Evolutionary conservation across 2,329 filamentous ascomycete species (phyloP).

Genomic region (Penicillium frequentans): DNA sequence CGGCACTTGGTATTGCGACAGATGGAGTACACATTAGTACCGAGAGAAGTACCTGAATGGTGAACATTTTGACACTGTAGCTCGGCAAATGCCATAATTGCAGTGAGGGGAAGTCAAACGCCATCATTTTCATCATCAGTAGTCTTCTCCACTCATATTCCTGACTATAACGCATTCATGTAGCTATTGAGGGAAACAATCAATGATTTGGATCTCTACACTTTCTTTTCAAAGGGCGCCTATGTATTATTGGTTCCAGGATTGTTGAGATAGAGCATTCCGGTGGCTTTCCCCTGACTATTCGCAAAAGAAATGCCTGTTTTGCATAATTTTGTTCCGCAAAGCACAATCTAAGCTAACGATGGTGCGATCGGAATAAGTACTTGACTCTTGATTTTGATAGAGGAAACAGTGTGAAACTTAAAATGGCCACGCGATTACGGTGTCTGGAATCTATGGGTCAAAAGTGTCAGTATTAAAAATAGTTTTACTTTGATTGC

Average conservation of each 20-base stretch:
- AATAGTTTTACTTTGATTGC: background rate
- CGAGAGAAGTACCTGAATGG: background rate
- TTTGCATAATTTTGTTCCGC: background rate
- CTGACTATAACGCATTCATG: no score
- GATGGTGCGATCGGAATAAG: background rate
- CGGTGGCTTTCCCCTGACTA: no score
- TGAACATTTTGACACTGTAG: background rate
- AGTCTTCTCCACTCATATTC: no score
- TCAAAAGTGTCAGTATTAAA: background rate
- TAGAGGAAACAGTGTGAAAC: background rate
- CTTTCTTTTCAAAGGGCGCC: no score
- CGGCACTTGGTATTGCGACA: background rate
- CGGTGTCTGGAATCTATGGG: background rate
- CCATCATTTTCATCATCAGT: background rate
- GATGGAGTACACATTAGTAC: background rate
- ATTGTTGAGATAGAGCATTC: no score
- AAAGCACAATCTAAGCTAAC: background rate
- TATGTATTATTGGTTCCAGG: no score
- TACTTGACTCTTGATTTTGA: background rate
- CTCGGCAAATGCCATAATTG: background rate
- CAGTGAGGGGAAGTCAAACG: background rate
- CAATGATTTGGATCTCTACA: background rate
- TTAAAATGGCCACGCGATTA: background rate
- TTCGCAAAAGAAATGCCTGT: no score
- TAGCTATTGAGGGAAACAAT: no score